Evolutionary conservation across 2,329 filamentous ascomycete genomes (phyloP), one percentile per base, ranked within the genome.

Genomic region (Botrytis fabae): DNA sequence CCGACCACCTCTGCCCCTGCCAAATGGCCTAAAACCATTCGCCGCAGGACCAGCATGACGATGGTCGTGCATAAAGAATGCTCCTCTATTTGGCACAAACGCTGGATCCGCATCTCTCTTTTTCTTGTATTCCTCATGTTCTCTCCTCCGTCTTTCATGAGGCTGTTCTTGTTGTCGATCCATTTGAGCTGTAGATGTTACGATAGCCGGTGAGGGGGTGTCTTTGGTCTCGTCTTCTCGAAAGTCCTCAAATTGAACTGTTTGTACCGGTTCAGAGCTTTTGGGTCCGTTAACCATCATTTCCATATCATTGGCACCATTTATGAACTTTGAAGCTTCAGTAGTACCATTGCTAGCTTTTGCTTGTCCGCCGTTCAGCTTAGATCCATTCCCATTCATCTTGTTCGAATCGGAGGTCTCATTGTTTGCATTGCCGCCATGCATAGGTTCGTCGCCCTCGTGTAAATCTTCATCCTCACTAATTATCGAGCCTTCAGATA

Each of bases 51-150:
- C 92, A 72, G 92, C 89, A 78, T 93, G 91, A 75, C 94, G 89
- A 80, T 96, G 93, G 81, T 98, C 96, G 82, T 98, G 95, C 89
- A 98, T 94, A 85, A 98, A 98, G 85, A 98, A 98, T 75, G 93
- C 92, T 74, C 96, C 96, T 77, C 95, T 88, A 80, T 97, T 98
- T 71, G 96, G 95, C 72, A 98, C 95, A 83, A 97, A 97, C 18
- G 95, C 91, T 51, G 95, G 95, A 81, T 97, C 94, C 78, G 93
- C 91, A 80, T 97, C 94, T 78, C 93, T 89, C 82, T 93, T 93
- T 83, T 92, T 93, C 83, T 92, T 91, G 84, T 97, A 97, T 80
- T 97, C 93, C 76, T 97, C 94, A 79, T 97, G 93, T 80, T 98
- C 95, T 77, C 92, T 90, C 76, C 93, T 90, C 82, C 93, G 91